Evolutionary conservation across 257 asterid genomes (phyloP).

Genomic region (Solanum etuberosum): DNA sequence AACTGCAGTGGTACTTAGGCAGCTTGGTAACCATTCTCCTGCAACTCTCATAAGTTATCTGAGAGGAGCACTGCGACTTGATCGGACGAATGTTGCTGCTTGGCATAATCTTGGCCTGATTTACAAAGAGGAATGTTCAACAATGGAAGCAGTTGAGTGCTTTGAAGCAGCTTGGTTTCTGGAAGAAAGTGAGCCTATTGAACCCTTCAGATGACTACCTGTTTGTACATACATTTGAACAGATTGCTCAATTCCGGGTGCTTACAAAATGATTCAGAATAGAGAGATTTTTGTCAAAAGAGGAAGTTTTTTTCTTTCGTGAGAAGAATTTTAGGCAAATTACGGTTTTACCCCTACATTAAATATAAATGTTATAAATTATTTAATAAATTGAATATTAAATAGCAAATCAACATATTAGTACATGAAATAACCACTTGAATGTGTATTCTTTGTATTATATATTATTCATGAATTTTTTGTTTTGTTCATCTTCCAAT

Average conservation of each 20-base stretch:
- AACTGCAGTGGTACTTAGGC: constrained; percentile 44
- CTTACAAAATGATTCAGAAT: background rate
- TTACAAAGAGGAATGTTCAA: constrained; percentile 1
- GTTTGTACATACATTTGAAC: background rate
- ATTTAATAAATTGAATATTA: background rate
- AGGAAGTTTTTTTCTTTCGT: background rate
- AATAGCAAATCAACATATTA: background rate
- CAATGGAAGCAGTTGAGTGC: constrained; percentile 3
- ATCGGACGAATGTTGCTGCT: constrained; percentile 1
- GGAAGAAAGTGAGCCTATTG: constrained; percentile 1
- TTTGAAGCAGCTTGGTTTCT: constrained; percentile 3
- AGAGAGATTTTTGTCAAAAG: background rate
- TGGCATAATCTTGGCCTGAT: constrained; percentile 13
- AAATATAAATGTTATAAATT: background rate
- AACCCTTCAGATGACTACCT: constrained; percentile 6
- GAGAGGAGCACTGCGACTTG: constrained; percentile 3
- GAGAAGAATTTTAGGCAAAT: background rate
- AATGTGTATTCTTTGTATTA: background rate
- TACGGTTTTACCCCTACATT: background rate
- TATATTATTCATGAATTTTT: background rate
- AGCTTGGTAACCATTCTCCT: constrained; percentile 16
- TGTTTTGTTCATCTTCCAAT: background rate
- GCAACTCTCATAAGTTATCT: background rate
- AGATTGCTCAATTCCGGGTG: background rate
- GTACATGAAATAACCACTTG: background rate